Evolutionary conservation across 352 stramenopile species (phyloP), one percentile per base, ranked within the genome.

Genomic region (Pythium biforme): DNA sequence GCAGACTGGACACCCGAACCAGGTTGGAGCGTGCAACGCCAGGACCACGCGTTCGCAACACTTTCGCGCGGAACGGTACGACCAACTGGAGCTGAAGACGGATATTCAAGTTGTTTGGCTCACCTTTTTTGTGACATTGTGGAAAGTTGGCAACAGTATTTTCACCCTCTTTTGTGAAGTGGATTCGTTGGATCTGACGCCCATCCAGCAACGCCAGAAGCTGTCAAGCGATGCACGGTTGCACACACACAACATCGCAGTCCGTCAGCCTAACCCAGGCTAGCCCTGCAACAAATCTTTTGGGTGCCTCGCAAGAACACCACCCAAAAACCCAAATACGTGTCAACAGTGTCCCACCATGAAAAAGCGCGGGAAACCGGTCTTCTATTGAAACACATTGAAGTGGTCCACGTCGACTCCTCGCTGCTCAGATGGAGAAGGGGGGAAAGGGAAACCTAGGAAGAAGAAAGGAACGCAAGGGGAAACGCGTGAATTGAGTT

Each of bases 351-450:
- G 22, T 37, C 20, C 23, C 27, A 19, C 26, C 43, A 20, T 23
- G 14, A 57, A 46, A 57, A 64, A 62, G 49, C 37, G 57, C 37
- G 47, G 57, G 57, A 56, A 64, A 64, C 8, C 14, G 34, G 33
- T 23, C 47, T 50, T 53, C 33, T 56, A 50, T 56, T 55, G 5
- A 8, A 49, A 29, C 25, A 58, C 27, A 23, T 64, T 64, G 57
- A 51, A 58, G 57, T 64, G 57, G 25, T 41, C 47, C 48, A 64
- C 57, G 41, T 29, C 46, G 43, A 22, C 49, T 22, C 49, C 33
- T n/a, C 12, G 26, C 22, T 53, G 47, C 37, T 43, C 37, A 43
- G 26, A 26, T 39, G 26, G 29, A 22, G 12, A 26, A n/a, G 22
- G 45, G 45, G 43, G 47, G 15, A 22, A 9, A 55, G 3, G 26